These are phyloP conservation scores for Talaromyces sp. DNA, from an alignment of 2,329 filamentous ascomycete species.

Conservation along the genomic window DNA sequence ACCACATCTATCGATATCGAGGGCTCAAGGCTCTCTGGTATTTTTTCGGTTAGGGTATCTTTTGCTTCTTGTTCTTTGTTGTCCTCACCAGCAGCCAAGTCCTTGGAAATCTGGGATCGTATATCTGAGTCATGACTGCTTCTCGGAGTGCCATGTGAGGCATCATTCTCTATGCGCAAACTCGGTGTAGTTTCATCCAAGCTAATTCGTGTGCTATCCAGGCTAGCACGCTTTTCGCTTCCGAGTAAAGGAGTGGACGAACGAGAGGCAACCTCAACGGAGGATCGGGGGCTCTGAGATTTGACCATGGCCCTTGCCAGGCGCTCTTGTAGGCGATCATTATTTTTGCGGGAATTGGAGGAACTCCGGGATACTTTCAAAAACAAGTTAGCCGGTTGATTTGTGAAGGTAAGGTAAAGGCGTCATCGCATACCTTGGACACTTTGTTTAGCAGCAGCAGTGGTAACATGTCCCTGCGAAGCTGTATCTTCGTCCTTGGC, in stretches of 20 bases:
- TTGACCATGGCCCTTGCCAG: slow-evolving; percentile 81
- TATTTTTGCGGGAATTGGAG: slow-evolving; percentile 64
- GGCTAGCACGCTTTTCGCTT: slow-evolving; percentile 34
- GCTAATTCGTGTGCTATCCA: slow-evolving; percentile 24
- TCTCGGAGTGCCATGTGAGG: slow-evolving; percentile 14
- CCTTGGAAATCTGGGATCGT: slow-evolving; percentile 21
- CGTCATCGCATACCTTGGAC: slow-evolving; percentile 22
- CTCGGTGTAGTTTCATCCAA: slow-evolving; percentile 16
- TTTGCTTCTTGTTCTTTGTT: not conserved
- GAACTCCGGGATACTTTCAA: slow-evolving; percentile 54
- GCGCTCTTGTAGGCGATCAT: slow-evolving; percentile 81
- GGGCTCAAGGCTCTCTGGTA: slow-evolving; percentile 1
- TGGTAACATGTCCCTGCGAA: slow-evolving; percentile 11
- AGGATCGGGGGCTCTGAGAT: slow-evolving; percentile 50
- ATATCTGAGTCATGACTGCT: slow-evolving; percentile 24
- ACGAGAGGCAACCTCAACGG: slow-evolving; percentile 44
- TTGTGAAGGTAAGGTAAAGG: not conserved
- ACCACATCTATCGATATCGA: not conserved
- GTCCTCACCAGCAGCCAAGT: slow-evolving; percentile 10
- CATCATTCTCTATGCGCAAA: slow-evolving; percentile 10
- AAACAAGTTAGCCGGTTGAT: slow-evolving; percentile 18
- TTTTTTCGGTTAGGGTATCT: not conserved
- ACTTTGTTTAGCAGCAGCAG: slow-evolving; percentile 13
- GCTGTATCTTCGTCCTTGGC: slow-evolving; percentile 23
- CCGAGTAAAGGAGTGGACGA: slow-evolving; percentile 46